phyloP scores from a whole-genome alignment of 163 green algal genomes.

The Coccomyxa subellipsoidea region DNA sequence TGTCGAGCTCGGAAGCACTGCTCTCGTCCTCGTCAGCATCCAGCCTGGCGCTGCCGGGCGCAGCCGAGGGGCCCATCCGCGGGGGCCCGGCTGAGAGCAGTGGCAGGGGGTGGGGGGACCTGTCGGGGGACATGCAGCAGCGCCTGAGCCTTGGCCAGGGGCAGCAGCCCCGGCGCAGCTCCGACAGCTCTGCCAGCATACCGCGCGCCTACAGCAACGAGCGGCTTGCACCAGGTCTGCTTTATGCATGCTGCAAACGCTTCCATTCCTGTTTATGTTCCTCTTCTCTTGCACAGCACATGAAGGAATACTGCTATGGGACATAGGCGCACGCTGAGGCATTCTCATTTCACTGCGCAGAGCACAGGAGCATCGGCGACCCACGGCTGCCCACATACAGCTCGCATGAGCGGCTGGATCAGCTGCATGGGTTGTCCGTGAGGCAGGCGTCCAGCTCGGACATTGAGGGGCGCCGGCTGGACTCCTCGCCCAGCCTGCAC shows the following conservation, averaged over 20 bases:
- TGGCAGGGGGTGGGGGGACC: background rate
- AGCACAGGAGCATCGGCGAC: background rate
- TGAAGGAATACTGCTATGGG: background rate
- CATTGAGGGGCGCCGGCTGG: background rate
- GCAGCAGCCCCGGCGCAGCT: background rate
- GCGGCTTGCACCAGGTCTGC: background rate
- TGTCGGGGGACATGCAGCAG: background rate
- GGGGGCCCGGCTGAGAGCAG: background rate
- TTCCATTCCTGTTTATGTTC: no score
- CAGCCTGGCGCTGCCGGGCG: background rate
- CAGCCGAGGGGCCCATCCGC: background rate
- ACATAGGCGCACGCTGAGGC: background rate
- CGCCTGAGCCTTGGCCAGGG: background rate
- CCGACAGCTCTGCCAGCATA: background rate
- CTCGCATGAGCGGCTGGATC: background rate
- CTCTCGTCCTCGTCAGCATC: background rate
- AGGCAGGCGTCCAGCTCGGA: background rate
- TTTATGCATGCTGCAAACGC: background rate
- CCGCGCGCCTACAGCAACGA: background rate
- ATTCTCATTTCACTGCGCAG: background rate
- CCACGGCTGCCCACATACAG: background rate
- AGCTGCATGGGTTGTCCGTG: background rate
- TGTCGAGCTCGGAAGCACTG: background rate
- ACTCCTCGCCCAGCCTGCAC: background rate
- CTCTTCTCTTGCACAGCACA: background rate